Base-by-base conservation (phyloP, 805 yeast species). In the Candida germanica region DNA sequence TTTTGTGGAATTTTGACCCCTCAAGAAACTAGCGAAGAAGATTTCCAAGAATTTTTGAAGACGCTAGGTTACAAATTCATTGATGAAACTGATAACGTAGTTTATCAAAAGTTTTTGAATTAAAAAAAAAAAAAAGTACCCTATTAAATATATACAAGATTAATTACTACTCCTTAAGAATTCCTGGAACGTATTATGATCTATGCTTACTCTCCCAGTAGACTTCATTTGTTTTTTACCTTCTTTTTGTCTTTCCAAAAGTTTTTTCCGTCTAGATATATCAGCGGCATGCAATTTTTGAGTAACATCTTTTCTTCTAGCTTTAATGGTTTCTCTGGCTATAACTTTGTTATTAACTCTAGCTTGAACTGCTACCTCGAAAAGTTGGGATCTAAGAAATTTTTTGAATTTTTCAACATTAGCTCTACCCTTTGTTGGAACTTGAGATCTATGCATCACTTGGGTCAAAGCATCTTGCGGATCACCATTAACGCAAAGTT, bases 241-340 rank as follows among this genome's bases (percentile, higher is more conserved):
- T 54, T 87, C 96, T 58, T 89, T 91, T 53, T 91, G 98, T 50
- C 84, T 83, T 37, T 75, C 87, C 35, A 91, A 66, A 47, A 91
- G 71, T 61, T 91, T 91, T 68, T 88, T 88, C 43, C 96, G 73
- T 64, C 98, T 73, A 0, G 94, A 76, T 22, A 89, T 77, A 66
- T 91, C 98, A 13, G 96, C 80, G 0, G 98, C 98, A 59, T 91
- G 98, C 42, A 93, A 65, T 53, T 80, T 85, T 19, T 93, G 95
- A 37, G 93, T 69, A n/a, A 91, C 98, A 60, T 91, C 98, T 61
- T 91, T 91, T 42, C 96, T 70, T 54, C 87, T 77, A 5, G 98
- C 98, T 56, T 87, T 86, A 44, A 93, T 85, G 0, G 97, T 89
- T 53, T 91, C 96, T 44, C 98, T 69, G 1, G 98, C 96, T 6